Evolutionary conservation across 2,329 filamentous ascomycete genomes (phyloP), one percentile per base, ranked within the genome.

Genomic region (Sarocladiaceae sp.): DNA sequence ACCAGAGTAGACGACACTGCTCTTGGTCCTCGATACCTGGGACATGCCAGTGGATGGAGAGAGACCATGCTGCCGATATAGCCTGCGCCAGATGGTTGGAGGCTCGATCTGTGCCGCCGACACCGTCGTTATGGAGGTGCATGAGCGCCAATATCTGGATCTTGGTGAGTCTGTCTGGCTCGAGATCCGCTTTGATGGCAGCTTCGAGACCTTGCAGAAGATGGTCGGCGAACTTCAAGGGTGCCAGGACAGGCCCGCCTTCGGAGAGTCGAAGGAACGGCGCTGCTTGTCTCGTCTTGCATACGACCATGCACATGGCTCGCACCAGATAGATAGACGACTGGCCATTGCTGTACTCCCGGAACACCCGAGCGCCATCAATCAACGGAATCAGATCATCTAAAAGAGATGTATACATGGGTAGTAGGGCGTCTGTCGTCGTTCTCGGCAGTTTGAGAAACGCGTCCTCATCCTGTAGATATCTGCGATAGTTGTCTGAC

Each of bases 51-150:
- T 53, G 51, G 2, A 53, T 33, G 3, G 51, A 54, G 13, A 59
- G 35, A 37, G 53, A 51, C 55, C 55, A 58, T 1, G 52, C 53
- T 9, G 55, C 51, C n/a, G 48, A 48, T 5, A 58, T 54, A 7
- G 55, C 55, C 19, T 55, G 55, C 2, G 53, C 50, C 0, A 58
- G 39, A 23, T 53, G 48, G 18, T 39, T 47, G 7, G 52, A 53
- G 2, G 55, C 52, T 6, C 53, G 48, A 20, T 58, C 54, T 9
- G 52, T 45, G 3, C 55, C 55, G 4, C 44, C 42, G 6, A 44
- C 32, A 0, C 54, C 54, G 26, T 58, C 53, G 32, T 56, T 57
- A 27, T 56, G 50, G 3, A 58, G 44, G 9, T 56, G 54, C 53
- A 58, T 53, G 11, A 58, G 23, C 1, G 55, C 52, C 3, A 58